Evolutionary conservation across 192 early-diverging fungal species (phyloP).

Genomic region (Coemansia sp.): DNA sequence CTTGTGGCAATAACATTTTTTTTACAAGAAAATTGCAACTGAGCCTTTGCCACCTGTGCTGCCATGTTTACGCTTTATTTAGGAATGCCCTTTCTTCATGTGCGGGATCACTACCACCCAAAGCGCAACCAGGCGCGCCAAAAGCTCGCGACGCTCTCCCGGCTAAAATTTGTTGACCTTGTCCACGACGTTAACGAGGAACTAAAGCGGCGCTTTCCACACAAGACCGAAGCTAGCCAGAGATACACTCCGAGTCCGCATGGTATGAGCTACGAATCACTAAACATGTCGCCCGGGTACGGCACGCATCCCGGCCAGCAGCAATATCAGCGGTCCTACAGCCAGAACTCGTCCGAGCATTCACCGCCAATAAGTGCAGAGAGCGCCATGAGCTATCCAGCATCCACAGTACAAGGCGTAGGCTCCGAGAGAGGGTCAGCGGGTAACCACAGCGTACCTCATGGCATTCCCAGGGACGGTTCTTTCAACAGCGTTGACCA

Average conservation of each 20-base stretch:
- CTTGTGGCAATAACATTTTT: no score
- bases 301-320: constrained; percentile 18
- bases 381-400: constrained; percentile 18
- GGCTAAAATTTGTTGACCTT: constrained; percentile 85
- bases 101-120: constrained; percentile 82
- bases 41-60: neutral
- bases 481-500: constrained; percentile 26
- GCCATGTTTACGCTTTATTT: constrained; percentile 1
- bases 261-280: constrained; percentile 29
- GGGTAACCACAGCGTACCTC: neutral
- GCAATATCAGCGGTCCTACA: constrained; percentile 11
- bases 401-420: constrained; percentile 6
- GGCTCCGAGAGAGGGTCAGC: neutral
- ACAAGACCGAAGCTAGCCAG: constrained; percentile 27
- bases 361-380: constrained; percentile 39
- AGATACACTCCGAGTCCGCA: constrained; percentile 21
- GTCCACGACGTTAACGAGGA: constrained; percentile 85
- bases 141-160: constrained; percentile 91
- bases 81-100: constrained; percentile 76
- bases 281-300: constrained; percentile 32
- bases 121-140: constrained; percentile 94
- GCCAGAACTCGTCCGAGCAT: constrained; percentile 16
- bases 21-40: no score
- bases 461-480: constrained; percentile 8
- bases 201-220: constrained; percentile 55